Base-by-base conservation (phyloP, 2,329 filamentous ascomycete genomes). In the Pseudocercospora ulei region DNA sequence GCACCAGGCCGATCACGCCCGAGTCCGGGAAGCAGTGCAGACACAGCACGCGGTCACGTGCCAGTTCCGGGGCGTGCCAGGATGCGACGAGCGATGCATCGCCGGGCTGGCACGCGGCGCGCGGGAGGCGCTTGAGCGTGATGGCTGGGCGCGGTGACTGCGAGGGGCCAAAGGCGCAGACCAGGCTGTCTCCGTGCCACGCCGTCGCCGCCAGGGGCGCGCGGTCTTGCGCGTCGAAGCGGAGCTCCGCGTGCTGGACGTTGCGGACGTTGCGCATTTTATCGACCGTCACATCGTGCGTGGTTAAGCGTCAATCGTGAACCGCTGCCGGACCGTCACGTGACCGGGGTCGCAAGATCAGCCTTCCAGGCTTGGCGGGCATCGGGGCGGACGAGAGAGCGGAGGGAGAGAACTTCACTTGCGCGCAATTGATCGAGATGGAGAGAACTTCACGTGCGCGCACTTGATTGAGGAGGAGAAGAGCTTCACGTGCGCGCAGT, bases 201-300 rank as follows among this genome's bases (percentile, higher is more conserved):
- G 85, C 81, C 40, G 79, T 76, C 18, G 85, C 80, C 37, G 83
- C 80, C 55, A 90, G 69, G 47, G 72, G 69, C 41, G 78, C 65
- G 74, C 69, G n/a, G n/a, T 33, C 30, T 12, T 11, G 18, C 31
- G 61, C 54, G 39, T 56, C 62, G 48, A 77, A 68, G 51, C 66
- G 71, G 65, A 78, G 78, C 58, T 75, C 69, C 52, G 73, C 72
- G 59, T 82, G 78, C 57, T 73, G 76, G 55, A 86, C 76, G 60
- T 79, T 86, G 64, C 76, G 80, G 53, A 96, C 72, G 63, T 95
- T 96, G 59, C 84, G 80, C 88, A 96, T 96, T 44, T 26, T 39
- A 24, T 22, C 35, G 19, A 22, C 20, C 35, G 23, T 17, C 12
- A 8, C 19, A 18, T 12, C 1, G 6, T 11, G 14, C 20, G 11